phyloP scores from a whole-genome alignment of 192 early-diverging fungal species.

The Umbelopsis sp. region DNA sequence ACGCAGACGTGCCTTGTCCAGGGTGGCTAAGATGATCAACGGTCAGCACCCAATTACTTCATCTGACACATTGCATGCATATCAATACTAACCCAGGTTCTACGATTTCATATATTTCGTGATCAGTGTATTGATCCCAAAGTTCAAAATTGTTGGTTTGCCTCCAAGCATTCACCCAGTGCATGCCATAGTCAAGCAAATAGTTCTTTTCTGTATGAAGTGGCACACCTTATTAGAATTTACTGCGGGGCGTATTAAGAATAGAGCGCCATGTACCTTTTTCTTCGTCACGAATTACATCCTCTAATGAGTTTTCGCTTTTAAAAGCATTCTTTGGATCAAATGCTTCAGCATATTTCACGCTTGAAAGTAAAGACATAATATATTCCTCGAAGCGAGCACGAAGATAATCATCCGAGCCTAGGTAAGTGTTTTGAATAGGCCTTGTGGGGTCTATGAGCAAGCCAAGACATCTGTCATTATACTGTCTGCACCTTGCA shows the following conservation, averaged over 20 bases:
- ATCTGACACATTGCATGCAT: background rate
- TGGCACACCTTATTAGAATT: background rate
- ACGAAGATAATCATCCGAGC: slow-evolving; percentile 79
- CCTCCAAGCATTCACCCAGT: slow-evolving; percentile 70
- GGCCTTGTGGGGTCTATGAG: slow-evolving; percentile 35
- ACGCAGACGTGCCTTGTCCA: slow-evolving; percentile 54
- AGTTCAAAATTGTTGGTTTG: slow-evolving; percentile 66
- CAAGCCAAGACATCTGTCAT: background rate
- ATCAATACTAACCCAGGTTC: slow-evolving; percentile 46
- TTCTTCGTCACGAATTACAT: slow-evolving; percentile 37
- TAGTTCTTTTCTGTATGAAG: slow-evolving; percentile 52
- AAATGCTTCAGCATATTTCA: slow-evolving; percentile 56
- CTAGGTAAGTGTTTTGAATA: slow-evolving; percentile 68
- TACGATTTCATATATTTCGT: slow-evolving; percentile 60
- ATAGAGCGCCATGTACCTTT: slow-evolving; percentile 23
- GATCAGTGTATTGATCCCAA: slow-evolving; percentile 64
- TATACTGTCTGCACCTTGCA: background rate
- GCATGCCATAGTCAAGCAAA: slow-evolving; percentile 63
- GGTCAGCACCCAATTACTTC: background rate
- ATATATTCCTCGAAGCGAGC: slow-evolving; percentile 77
- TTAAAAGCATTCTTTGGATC: slow-evolving; percentile 26
- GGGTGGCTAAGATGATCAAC: slow-evolving; percentile 36
- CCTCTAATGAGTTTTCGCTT: slow-evolving; percentile 21
- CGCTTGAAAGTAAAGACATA: slow-evolving; percentile 64
- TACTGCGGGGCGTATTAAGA: slow-evolving; percentile 13